Percentiles rank a stretch among this genome's conserved stretches.
Conservation (phyloP, 306 rosid species). For the Trichosanthes truncata region DNA sequence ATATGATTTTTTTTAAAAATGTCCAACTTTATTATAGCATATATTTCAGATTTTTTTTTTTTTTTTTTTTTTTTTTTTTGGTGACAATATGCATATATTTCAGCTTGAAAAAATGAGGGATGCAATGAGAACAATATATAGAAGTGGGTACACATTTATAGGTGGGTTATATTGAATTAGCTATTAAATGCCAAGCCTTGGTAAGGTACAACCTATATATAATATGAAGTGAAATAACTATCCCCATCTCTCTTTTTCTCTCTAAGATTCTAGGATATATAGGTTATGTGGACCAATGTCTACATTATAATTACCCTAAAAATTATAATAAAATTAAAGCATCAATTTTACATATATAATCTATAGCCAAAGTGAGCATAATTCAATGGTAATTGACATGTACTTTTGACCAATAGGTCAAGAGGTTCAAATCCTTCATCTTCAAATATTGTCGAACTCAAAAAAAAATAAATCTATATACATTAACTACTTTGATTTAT, state of each 20-base stretch:
- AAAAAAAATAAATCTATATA: no score
- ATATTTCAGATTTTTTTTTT: no score
- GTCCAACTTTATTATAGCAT: background rate
- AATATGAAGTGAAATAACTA: background rate
- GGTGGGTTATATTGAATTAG: background rate
- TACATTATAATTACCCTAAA: background rate
- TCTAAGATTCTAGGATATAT: background rate
- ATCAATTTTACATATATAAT: background rate
- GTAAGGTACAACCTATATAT: background rate
- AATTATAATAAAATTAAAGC: background rate
- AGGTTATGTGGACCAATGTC: background rate
- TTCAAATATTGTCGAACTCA: no score
- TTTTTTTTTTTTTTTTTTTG: no score
- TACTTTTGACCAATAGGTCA: no score
- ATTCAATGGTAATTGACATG: no score
- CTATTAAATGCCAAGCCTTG: background rate
- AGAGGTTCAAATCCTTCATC: no score
- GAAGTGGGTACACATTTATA: background rate
- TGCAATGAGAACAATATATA: conserved; percentile 1
- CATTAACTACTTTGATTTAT: no score
- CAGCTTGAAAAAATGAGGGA: background rate
- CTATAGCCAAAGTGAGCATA: no score
- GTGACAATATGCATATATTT: background rate
- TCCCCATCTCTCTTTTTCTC: background rate
- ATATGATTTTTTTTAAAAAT: background rate